Conservation (phyloP, 495 filamentous ascomycete genomes). For the Talaromyces nanjingensis region DNA sequence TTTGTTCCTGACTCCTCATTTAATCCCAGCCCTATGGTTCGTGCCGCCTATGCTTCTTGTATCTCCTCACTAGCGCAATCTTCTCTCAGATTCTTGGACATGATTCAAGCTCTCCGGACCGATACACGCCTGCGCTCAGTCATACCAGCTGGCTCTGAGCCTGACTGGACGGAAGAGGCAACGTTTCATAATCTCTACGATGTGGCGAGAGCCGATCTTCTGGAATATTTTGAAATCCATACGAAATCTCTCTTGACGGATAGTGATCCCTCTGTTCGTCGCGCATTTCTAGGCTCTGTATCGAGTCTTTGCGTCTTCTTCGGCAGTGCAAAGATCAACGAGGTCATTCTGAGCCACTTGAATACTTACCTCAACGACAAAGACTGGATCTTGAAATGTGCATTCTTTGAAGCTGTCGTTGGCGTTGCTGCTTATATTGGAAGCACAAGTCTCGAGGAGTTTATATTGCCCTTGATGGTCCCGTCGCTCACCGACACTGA, state of each 20-base stretch:
- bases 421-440: slow-evolving; percentile 90
- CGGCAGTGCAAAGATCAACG: slow-evolving; percentile 78
- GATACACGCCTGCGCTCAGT: slow-evolving; percentile 73
- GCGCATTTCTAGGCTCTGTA: slow-evolving; percentile 91
- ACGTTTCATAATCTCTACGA: slow-evolving; percentile 80
- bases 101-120: slow-evolving; percentile 79
- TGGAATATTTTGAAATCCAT: slow-evolving; percentile 74
- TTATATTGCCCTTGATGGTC: slow-evolving; percentile 92
- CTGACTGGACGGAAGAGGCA: slow-evolving; percentile 60
- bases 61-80: slow-evolving; percentile 89
- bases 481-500: slow-evolving; percentile 95
- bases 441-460: slow-evolving; percentile 82
- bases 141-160: slow-evolving; percentile 59
- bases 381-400: slow-evolving; percentile 94
- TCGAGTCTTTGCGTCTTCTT: slow-evolving; percentile 93
- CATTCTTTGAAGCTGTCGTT: slow-evolving; percentile 93
- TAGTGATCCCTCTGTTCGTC: slow-evolving; percentile 74
- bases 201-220: slow-evolving; percentile 65
- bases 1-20: slow-evolving; percentile 52
- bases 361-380: slow-evolving; percentile 97
- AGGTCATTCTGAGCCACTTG: slow-evolving; percentile 88
- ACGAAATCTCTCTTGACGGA: slow-evolving; percentile 89
- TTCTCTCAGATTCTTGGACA: slow-evolving; percentile 76
- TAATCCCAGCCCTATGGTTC: slow-evolving; percentile 60
- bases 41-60: slow-evolving; percentile 87